These are phyloP conservation scores for Protostelium mycophagum DNA, from an alignment of 78 protist species.

Conservation along the genomic window DNA sequence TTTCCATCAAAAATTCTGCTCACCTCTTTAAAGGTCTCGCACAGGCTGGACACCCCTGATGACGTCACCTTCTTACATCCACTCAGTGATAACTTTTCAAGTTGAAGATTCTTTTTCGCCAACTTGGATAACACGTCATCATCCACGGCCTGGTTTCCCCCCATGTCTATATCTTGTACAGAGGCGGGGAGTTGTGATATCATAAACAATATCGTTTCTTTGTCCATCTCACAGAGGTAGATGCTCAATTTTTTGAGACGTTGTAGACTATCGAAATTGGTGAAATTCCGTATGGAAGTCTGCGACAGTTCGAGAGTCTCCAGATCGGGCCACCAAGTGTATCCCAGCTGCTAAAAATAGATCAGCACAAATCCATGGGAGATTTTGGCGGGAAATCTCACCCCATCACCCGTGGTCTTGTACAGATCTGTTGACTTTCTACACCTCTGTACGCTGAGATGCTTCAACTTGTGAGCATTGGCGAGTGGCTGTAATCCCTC, in stretches of 20 bases:
- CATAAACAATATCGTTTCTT: background rate
- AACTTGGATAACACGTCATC: background rate
- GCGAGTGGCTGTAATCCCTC: background rate
- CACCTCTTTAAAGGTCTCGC: background rate
- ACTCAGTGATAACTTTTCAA: background rate
- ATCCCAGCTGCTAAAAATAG: background rate
- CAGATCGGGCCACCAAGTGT: background rate
- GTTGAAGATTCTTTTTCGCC: background rate
- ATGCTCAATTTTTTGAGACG: background rate
- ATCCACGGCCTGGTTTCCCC: background rate
- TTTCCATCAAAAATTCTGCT: background rate
- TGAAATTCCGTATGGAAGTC: background rate
- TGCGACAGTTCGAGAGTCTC: background rate
- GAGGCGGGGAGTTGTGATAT: background rate
- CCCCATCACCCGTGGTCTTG: background rate
- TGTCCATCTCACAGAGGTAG: background rate
- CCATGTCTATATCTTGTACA: background rate
- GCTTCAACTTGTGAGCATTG: background rate
- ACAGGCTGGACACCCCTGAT: background rate
- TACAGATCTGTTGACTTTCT: background rate
- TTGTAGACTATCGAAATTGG: background rate
- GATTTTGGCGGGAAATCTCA: background rate
- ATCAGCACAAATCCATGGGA: background rate
- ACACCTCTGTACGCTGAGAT: background rate
- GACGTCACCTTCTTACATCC: background rate